phyloP scores from a whole-genome alignment of 192 early-diverging fungal genomes.

The Irineochytrium annulatum region DNA sequence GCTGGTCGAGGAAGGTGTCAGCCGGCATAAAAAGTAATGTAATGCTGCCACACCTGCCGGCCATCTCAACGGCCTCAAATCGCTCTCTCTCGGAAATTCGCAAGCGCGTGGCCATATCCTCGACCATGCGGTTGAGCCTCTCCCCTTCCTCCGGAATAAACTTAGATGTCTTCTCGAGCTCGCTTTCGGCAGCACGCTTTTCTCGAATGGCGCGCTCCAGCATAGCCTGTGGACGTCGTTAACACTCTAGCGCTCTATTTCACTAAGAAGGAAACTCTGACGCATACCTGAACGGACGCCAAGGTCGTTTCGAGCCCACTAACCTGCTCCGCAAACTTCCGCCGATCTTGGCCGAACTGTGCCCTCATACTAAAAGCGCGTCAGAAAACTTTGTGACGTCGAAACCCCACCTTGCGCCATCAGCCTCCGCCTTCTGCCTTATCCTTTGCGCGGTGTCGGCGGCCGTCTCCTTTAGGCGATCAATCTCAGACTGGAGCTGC shows the following conservation, averaged over 20 bases:
- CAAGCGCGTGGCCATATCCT: slow-evolving; percentile 39
- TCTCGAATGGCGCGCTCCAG: slow-evolving; percentile 47
- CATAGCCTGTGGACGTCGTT: slow-evolving; percentile 13
- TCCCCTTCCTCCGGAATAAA: slow-evolving; percentile 47
- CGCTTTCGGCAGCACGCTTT: slow-evolving; percentile 46
- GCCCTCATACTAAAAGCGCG: slow-evolving; percentile 25
- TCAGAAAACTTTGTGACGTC: neutral
- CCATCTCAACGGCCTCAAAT: slow-evolving; percentile 23
- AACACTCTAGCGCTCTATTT: neutral
- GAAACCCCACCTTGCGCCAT: slow-evolving; percentile 24
- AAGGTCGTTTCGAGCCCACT: slow-evolving; percentile 28
- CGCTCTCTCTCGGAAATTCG: slow-evolving; percentile 33
- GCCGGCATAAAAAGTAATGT: neutral
- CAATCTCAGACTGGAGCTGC: slow-evolving; percentile 25
- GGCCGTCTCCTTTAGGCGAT: slow-evolving; percentile 30
- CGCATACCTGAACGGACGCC: slow-evolving; percentile 24
- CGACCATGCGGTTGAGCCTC: slow-evolving; percentile 34
- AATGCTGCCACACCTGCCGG: slow-evolving; percentile 27
- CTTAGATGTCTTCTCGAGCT: slow-evolving; percentile 41
- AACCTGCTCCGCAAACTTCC: slow-evolving; percentile 30
- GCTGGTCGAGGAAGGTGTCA: slow-evolving; percentile 6
- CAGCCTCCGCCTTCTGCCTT: slow-evolving; percentile 33
- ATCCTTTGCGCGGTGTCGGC: slow-evolving; percentile 27
- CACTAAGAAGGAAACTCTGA: neutral
- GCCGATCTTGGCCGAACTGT: slow-evolving; percentile 28